A percentile compares a stretch with the other conserved stretches of the same genome.
Evolutionary conservation across 306 rosid species (phyloP).

Genomic region (Carpinus viminea): DNA sequence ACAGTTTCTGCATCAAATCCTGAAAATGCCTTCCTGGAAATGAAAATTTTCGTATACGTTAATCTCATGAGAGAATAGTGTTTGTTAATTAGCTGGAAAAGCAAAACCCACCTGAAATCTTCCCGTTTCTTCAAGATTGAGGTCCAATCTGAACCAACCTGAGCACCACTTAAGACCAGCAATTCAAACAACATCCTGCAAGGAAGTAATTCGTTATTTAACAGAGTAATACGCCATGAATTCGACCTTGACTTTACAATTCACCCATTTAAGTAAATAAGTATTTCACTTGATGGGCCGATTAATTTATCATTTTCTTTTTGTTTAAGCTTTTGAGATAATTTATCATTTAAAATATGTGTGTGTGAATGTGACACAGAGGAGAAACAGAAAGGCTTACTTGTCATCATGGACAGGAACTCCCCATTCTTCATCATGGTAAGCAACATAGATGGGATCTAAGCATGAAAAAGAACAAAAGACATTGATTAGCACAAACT

Average conservation of each 20-base stretch:
- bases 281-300: too few species aligned
- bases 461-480: slow-evolving; percentile 16
- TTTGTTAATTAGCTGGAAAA: background rate
- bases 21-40: slow-evolving; percentile 76
- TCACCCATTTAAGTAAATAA: too few species aligned
- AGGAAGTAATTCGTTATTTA: slow-evolving; percentile 16
- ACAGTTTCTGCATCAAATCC: slow-evolving; percentile 80
- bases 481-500: slow-evolving; percentile 7
- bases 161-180: slow-evolving; percentile 84
- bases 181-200: slow-evolving; percentile 86
- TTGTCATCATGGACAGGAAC: slow-evolving; percentile 97
- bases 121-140: slow-evolving; percentile 88
- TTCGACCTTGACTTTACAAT: too few species aligned
- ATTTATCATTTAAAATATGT: too few species aligned
- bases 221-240: too few species aligned
- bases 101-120: slow-evolving; percentile 56
- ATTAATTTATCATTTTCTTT: too few species aligned
- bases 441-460: slow-evolving; percentile 96
- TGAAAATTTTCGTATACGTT: slow-evolving; percentile 11
- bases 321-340: too few species aligned
- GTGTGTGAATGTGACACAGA: slow-evolving; percentile 5
- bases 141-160: slow-evolving; percentile 99
- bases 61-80: slow-evolving; percentile 1
- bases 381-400: slow-evolving; percentile 48
- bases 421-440: slow-evolving; percentile 99